Percentiles rank a stretch among this genome's conserved stretches.
phyloP scores from a whole-genome alignment of 169 alveolate species.

The Cryptosporidium andersoni region DNA sequence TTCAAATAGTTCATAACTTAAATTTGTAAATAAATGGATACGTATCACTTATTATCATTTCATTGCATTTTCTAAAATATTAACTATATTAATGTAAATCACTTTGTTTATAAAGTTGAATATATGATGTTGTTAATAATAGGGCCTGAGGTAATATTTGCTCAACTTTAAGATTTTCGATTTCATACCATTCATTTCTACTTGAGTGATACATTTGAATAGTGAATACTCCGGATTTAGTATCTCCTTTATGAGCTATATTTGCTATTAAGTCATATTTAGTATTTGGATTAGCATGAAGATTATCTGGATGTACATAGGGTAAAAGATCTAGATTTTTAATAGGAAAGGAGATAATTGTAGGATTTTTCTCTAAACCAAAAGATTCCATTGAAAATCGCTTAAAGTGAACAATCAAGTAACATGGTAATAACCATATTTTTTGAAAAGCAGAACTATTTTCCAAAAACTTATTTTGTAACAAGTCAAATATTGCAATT shows the following conservation, averaged over 20 bases:
- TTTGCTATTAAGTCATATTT: constrained; percentile 92
- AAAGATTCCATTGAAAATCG: constrained; percentile 94
- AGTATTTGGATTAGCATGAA: constrained; percentile 79
- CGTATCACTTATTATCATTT: too few species aligned
- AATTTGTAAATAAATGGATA: too few species aligned
- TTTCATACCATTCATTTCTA: constrained; percentile 95
- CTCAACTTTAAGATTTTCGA: constrained; percentile 93
- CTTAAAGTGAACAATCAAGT: constrained; percentile 89
- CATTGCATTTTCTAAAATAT: neutral
- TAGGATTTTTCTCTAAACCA: constrained; percentile 97
- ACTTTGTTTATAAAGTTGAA: constrained; percentile 84
- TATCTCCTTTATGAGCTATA: constrained; percentile 95
- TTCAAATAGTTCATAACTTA: too few species aligned
- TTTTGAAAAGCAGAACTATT: constrained; percentile 7
- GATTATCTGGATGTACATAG: constrained; percentile 80
- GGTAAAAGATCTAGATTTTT: constrained; percentile 85
- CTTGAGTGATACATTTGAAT: constrained; percentile 87
- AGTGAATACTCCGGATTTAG: constrained; percentile 91
- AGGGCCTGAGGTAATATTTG: constrained; percentile 95
- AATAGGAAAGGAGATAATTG: constrained; percentile 96
- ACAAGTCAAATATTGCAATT: constrained; percentile 54
- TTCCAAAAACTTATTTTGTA: constrained; percentile 16
- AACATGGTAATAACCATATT: constrained; percentile 87
- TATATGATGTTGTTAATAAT: constrained; percentile 89
- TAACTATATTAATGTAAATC: constrained; percentile 59